These are phyloP conservation scores for Laguncularia racemosa DNA, from an alignment of 345 rosid species.

Conservation along the genomic window DNA sequence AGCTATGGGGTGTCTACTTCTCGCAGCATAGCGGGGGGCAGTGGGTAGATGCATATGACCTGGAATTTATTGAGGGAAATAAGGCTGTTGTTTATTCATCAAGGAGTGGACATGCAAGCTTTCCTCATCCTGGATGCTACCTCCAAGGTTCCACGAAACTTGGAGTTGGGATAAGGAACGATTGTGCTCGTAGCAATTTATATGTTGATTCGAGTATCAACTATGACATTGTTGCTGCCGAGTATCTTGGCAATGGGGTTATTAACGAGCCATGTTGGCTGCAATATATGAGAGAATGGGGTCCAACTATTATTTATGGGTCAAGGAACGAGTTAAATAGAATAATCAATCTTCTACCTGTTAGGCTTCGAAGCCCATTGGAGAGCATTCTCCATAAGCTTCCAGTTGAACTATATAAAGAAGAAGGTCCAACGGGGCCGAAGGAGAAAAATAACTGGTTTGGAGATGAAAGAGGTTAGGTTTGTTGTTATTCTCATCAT, in stretches of 20 bases:
- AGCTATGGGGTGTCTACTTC: constrained; percentile 68
- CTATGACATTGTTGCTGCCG: constrained; percentile 68
- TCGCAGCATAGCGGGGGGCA: constrained; percentile 91
- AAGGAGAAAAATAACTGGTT: constrained; percentile 90
- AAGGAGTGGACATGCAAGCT: constrained; percentile 75
- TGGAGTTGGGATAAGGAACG: constrained; percentile 73
- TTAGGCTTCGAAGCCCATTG: constrained; percentile 24
- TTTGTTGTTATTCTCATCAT: not conserved
- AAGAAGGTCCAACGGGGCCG: constrained; percentile 90
- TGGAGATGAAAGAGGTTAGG: constrained; percentile 77
- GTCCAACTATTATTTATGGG: constrained; percentile 54
- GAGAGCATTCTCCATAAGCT: constrained; percentile 32
- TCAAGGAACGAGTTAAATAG: constrained; percentile 52
- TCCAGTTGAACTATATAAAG: constrained; percentile 61
- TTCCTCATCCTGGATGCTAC: constrained; percentile 56
- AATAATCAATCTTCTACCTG: constrained; percentile 38
- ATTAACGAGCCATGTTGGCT: constrained; percentile 65
- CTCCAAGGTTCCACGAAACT: constrained; percentile 58
- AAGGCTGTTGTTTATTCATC: constrained; percentile 63
- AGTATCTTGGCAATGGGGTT: constrained; percentile 49
- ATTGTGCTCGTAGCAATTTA: constrained; percentile 38
- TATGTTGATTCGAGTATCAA: constrained; percentile 49
- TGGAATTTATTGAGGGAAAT: constrained; percentile 57
- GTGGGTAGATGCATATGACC: constrained; percentile 64
- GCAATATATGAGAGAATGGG: constrained; percentile 87